These are phyloP conservation scores for Chalciporus chontae DNA, from an alignment of 768 basidiomycete species.

Conservation along the genomic window DNA sequence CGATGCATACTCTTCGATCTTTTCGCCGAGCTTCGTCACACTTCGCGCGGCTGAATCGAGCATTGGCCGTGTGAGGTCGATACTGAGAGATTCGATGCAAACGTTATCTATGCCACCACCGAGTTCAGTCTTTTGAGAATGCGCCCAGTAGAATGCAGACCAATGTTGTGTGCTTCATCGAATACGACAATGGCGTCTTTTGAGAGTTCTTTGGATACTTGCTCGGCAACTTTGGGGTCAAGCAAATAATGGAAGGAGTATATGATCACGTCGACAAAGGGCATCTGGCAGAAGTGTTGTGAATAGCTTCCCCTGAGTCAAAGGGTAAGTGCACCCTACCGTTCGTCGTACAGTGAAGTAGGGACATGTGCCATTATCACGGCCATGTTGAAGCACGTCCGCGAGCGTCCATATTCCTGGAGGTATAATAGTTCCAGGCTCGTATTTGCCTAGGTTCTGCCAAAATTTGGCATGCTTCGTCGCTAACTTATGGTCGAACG, in stretches of 20 bases:
- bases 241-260: constrained; percentile 99
- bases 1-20: constrained; percentile 84
- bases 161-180: constrained; percentile 99
- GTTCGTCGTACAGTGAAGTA: constrained; percentile 96
- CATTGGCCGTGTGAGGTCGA: constrained; percentile 97
- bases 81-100: constrained; percentile 96
- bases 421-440: constrained; percentile 78
- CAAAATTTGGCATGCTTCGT: neutral
- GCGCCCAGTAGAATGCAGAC: constrained; percentile 39
- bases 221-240: constrained; percentile 98
- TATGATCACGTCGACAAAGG: constrained; percentile 93
- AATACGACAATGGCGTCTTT: constrained; percentile 99
- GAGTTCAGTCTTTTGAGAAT: neutral
- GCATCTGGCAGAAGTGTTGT: constrained; percentile 60
- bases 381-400: constrained; percentile 86
- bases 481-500: neutral
- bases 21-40: constrained; percentile 79
- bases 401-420: constrained; percentile 92
- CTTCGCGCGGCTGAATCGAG: constrained; percentile 90
- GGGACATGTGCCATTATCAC: constrained; percentile 83
- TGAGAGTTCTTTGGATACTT: constrained; percentile 96
- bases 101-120: constrained; percentile 71
- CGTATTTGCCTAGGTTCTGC: constrained; percentile 79
- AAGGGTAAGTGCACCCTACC: constrained; percentile 48
- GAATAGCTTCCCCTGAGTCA: neutral